phyloP scores from a whole-genome alignment of 495 filamentous ascomycete species.

The Pseudomonodictys pantanalensis region DNA sequence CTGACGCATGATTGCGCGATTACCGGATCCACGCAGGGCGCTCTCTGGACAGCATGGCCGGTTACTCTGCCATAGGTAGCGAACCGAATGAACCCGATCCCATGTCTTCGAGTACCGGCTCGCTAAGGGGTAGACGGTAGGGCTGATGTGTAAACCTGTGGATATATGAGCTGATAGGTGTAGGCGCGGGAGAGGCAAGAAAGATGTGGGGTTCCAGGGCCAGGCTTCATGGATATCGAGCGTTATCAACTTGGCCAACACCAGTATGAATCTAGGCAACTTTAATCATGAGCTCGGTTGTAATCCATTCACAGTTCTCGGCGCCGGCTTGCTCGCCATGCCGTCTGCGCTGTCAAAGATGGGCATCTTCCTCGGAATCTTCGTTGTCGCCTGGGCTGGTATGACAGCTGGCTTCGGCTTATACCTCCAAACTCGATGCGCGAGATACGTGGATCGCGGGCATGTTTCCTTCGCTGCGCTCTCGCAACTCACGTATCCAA shows the following conservation, averaged over 20 bases:
- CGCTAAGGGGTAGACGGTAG: conserved; percentile 40
- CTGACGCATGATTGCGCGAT: conserved; percentile 36
- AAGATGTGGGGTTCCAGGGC: conserved; percentile 55
- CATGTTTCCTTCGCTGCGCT: conserved; percentile 83
- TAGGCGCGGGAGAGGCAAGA: conserved; percentile 53
- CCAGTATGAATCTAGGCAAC: conserved; percentile 56
- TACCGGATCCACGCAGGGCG: conserved; percentile 34
- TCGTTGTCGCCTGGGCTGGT: conserved; percentile 89
- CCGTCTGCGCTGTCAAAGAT: conserved; percentile 89
- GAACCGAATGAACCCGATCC: conserved; percentile 37
- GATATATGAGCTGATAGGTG: conserved; percentile 18
- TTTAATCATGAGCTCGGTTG: not conserved
- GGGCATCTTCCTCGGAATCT: conserved; percentile 74
- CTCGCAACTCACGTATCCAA: conserved; percentile 93
- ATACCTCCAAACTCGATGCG: conserved; percentile 89
- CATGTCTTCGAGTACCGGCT: conserved; percentile 42
- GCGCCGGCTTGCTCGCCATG: conserved; percentile 93
- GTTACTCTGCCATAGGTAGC: conserved; percentile 43
- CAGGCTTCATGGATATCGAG: conserved; percentile 87
- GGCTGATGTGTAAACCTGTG: not conserved
- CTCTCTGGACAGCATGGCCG: conserved; percentile 33
- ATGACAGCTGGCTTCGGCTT: conserved; percentile 85
- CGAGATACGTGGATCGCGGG: conserved; percentile 86
- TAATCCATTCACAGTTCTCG: conserved; percentile 62
- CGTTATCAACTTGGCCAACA: conserved; percentile 93